Conservation (phyloP, 176 grass and related monocot genomes). For the bread wheat (Triticum aestivum) region IWGSC_CS_RefSeq_v2.1 NC_057800.1:495567141-495567640, state of each 20-base stretch:
- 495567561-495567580: not conserved
- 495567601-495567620: no score
- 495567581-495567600: not conserved
- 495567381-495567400: not conserved
- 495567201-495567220: slow-evolving; percentile 29
- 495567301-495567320: not conserved
- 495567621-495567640: no score
- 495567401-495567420: not conserved
- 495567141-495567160: slow-evolving; percentile 99
- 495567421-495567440: not conserved
- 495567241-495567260: not conserved
- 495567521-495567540: no score
- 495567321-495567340: slow-evolving; percentile 1
- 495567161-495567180: slow-evolving; percentile 99
- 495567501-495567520: not conserved
- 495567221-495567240: not conserved
- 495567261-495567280: not conserved
- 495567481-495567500: not conserved
- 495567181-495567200: slow-evolving; percentile 93
- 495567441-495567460: not conserved
- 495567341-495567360: not conserved
- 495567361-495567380: not conserved
- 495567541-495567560: not conserved
- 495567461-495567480: slow-evolving; percentile 2
- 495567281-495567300: not conserved